These are phyloP conservation scores for Penicillium verhagenii DNA, from an alignment of 495 filamentous ascomycete species.

Conservation along the genomic window DNA sequence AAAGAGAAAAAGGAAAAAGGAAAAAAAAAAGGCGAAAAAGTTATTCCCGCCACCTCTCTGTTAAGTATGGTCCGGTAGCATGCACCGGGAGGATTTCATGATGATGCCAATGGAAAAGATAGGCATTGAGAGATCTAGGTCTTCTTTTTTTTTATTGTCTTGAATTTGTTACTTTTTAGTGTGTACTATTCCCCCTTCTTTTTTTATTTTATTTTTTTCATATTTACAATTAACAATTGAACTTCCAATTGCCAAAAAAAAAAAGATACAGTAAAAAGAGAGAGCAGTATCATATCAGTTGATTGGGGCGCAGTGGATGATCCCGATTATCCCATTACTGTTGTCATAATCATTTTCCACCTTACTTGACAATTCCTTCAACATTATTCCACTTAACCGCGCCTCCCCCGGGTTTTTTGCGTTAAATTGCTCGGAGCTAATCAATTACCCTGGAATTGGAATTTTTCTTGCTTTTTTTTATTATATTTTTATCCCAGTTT, in stretches of 20 bases:
- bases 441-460: neutral
- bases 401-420: conserved; percentile 9
- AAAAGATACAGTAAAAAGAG: no score
- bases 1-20: neutral
- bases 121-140: neutral
- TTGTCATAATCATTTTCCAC: conserved; percentile 18
- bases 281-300: neutral
- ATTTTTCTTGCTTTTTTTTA: conserved; percentile 5
- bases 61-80: neutral
- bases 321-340: conserved; percentile 22
- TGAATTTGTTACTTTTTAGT: no score
- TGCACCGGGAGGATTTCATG: conserved; percentile 3
- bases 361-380: neutral
- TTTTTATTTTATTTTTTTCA: neutral
- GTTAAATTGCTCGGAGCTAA: neutral
- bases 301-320: neutral
- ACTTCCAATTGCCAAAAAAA: no score
- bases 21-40: neutral
- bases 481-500: conserved; percentile 6
- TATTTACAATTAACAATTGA: neutral
- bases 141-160: neutral
- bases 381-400: conserved; percentile 11
- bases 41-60: neutral
- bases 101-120: neutral
- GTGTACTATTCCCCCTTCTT: neutral